Conservation (phyloP, 2,329 filamentous ascomycete genomes). For the Phaeosphaeriaceae sp. region DNA sequence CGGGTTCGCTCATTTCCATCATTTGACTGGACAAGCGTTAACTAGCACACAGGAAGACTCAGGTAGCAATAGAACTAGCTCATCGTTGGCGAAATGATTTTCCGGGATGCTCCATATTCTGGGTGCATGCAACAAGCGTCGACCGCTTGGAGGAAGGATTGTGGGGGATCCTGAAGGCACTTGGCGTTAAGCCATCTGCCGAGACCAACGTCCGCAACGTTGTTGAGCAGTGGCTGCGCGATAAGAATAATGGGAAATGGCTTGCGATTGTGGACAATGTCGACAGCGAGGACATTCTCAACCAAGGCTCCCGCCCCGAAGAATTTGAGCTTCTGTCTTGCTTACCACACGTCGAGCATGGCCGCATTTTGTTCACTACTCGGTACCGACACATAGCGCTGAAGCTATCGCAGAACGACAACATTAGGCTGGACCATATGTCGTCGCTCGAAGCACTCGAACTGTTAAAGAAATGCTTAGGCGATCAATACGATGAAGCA, state of each 20-base stretch:
- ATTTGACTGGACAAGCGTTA: not conserved
- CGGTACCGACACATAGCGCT: conserved; percentile 13
- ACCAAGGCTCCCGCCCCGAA: conserved; percentile 8
- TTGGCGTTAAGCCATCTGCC: conserved; percentile 8
- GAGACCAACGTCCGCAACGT: conserved; percentile 10
- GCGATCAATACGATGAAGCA: conserved; percentile 6
- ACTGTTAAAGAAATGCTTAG: conserved; percentile 8
- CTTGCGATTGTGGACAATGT: conserved; percentile 16
- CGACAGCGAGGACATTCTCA: conserved; percentile 30
- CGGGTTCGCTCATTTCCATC: conserved; percentile 1
- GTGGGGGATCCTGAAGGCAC: conserved; percentile 3
- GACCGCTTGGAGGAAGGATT: conserved; percentile 12
- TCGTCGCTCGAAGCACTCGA: conserved; percentile 5
- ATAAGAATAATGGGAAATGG: conserved; percentile 11
- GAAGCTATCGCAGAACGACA: not conserved
- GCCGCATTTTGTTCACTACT: conserved; percentile 49
- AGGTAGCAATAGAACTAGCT: conserved; percentile 12
- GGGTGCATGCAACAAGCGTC: conserved; percentile 8
- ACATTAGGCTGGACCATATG: conserved; percentile 11
- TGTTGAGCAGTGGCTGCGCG: conserved; percentile 11
- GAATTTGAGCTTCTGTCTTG: conserved; percentile 28
- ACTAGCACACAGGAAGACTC: conserved; percentile 12
- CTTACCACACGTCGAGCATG: conserved; percentile 33
- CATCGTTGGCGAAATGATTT: conserved; percentile 10
- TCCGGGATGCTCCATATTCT: conserved; percentile 8